A percentile compares a stretch with the other conserved stretches of the same genome.
These are phyloP conservation scores for Hypsizygus ulmarius DNA, from an alignment of 1,284 basidiomycete species.

Conservation along the genomic window DNA sequence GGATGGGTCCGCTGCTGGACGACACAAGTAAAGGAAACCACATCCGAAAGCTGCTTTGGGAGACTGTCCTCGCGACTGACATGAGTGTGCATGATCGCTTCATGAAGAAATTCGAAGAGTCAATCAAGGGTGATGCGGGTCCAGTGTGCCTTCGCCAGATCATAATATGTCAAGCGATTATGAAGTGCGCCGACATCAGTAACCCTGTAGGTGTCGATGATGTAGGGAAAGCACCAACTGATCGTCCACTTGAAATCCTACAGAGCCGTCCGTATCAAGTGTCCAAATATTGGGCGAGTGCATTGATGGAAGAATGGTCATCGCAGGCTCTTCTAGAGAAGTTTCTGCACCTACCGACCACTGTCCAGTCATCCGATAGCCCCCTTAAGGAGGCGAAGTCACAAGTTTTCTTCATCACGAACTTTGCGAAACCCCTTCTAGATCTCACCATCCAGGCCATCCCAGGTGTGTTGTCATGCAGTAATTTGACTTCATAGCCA, in stretches of 20 bases:
- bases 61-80: conserved; percentile 87
- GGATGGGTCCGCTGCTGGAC: conserved; percentile 66
- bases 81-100: conserved; percentile 89
- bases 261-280: conserved; percentile 90
- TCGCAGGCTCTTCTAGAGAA: conserved; percentile 82
- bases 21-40: conserved; percentile 43
- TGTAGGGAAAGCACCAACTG: conserved; percentile 3
- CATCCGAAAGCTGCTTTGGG: conserved; percentile 73
- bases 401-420: conserved; percentile 88
- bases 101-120: conserved; percentile 61
- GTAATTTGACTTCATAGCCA: background rate
- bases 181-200: conserved; percentile 96
- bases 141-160: conserved; percentile 50
- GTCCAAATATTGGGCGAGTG: conserved; percentile 88
- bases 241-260: background rate
- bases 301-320: conserved; percentile 86
- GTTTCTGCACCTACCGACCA: conserved; percentile 74
- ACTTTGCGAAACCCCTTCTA: conserved; percentile 82
- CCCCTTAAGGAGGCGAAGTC: conserved; percentile 76
- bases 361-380: conserved; percentile 60
- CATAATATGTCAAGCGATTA: conserved; percentile 83
- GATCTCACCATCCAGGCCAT: conserved; percentile 70
- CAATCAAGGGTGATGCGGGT: conserved; percentile 42
- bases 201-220: conserved; percentile 72
- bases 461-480: conserved; percentile 51